Conservation (phyloP, 75 land plant genomes). For the Picea glauca region DNA sequence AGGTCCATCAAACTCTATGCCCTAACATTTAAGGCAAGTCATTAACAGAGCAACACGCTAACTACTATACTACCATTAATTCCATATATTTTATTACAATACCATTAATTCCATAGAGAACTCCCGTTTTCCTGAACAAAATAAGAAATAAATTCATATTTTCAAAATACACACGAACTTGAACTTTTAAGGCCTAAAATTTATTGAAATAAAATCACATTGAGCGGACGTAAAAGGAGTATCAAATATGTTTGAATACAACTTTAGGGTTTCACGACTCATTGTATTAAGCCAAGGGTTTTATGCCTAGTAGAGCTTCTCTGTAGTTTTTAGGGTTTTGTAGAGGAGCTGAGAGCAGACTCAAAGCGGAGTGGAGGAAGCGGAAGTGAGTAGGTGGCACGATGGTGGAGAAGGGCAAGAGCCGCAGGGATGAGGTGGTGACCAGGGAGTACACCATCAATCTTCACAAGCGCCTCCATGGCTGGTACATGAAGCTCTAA, state of each 20-base stretch:
- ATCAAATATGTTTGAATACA: not conserved
- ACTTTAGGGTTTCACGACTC: not conserved
- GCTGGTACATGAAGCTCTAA: conserved; percentile 26
- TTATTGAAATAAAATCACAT: too few relatives aligned
- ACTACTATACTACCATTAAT: too few relatives aligned
- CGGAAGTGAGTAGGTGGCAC: not conserved
- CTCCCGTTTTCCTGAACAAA: too few relatives aligned
- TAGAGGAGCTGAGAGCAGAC: not conserved
- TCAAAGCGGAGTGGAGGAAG: not conserved
- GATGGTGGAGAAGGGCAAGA: conserved; percentile 39
- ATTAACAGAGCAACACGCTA: too few relatives aligned
- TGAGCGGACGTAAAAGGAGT: not conserved
- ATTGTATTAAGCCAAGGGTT: not conserved
- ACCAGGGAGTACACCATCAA: conserved; percentile 54
- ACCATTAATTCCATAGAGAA: too few relatives aligned
- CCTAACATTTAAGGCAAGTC: too few relatives aligned
- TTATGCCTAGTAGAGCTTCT: not conserved
- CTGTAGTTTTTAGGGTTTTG: not conserved
- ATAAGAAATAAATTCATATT: too few relatives aligned
- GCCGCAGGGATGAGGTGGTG: conserved; percentile 51
- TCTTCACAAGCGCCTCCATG: conserved; percentile 52
- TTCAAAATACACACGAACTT: too few relatives aligned
- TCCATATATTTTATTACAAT: too few relatives aligned
- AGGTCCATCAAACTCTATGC: too few relatives aligned
- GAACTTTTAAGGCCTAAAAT: too few relatives aligned